These are phyloP conservation scores for Apiospora koreana DNA, from an alignment of 2,329 filamentous ascomycete species.

Conservation along the genomic window DNA sequence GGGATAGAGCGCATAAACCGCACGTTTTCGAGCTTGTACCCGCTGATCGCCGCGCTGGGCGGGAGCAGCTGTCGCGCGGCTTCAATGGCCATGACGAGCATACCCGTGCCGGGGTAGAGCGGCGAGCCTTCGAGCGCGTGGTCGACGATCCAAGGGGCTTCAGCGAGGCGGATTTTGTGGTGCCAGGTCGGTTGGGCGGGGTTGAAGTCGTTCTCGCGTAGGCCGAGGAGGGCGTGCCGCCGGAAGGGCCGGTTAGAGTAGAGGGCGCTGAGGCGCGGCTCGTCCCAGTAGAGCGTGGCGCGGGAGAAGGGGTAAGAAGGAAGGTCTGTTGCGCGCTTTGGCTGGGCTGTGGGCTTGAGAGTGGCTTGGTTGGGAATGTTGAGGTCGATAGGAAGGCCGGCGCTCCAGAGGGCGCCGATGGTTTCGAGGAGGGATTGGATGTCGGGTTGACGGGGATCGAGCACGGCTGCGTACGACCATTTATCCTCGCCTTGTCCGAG, in stretches of 20 bases:
- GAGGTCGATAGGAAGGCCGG: slow-evolving; percentile 6
- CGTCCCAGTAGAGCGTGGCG: slow-evolving; percentile 13
- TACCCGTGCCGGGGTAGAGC: slow-evolving; percentile 13
- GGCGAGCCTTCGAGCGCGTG: slow-evolving; percentile 9
- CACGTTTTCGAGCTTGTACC: slow-evolving; percentile 11
- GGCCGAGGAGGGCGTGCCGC: slow-evolving; percentile 14
- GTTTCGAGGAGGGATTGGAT: background rate
- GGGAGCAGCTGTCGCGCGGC: slow-evolving; percentile 19
- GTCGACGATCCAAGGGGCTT: slow-evolving; percentile 15
- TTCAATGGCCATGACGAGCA: slow-evolving; percentile 18
- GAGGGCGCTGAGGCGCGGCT: slow-evolving; percentile 1
- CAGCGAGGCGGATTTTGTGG: slow-evolving; percentile 8
- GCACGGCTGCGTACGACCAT: slow-evolving; percentile 2
- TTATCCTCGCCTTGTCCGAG: slow-evolving; percentile 14
- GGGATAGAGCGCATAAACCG: slow-evolving; percentile 21
- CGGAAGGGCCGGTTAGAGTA: slow-evolving; percentile 11
- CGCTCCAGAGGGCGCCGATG: slow-evolving; percentile 7
- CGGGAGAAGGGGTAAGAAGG: slow-evolving; percentile 10
- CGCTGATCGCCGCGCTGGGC: background rate
- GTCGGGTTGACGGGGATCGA: slow-evolving; percentile 2
- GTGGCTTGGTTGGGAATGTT: background rate
- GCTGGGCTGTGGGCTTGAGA: background rate
- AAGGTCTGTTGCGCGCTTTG: background rate
- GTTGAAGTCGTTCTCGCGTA: background rate
- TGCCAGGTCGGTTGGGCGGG: slow-evolving; percentile 10